Evolutionary conservation across 768 basidiomycete genomes (phyloP), one percentile per base, ranked within the genome.

Genomic region (Mycena kentingensis): DNA sequence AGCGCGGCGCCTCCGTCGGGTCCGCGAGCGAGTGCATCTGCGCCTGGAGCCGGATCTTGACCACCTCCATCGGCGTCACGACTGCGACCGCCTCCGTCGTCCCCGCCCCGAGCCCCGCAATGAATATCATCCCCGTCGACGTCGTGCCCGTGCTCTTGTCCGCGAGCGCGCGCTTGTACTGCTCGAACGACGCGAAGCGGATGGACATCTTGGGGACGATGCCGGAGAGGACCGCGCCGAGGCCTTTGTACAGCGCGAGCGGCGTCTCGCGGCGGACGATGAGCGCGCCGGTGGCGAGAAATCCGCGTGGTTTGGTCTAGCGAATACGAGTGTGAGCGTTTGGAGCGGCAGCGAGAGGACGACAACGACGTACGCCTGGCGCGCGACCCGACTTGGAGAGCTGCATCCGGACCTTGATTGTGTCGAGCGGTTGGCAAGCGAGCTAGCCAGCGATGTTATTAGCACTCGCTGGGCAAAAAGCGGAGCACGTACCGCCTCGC

Each of bases 351-450:
- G 18, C 28, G 19, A 5, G 26, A 25, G 27, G 22, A 26, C 32
- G 16, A 24, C 21, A 29, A 19, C 24, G 3, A 87, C 90, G 67
- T 70, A 98, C 97, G 41, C 97, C 97, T 46, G 90, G 83, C 35
- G 77, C 69, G 50, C 77, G 75, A 28, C 93, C 84, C 10, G 93
- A 87, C 70, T 76, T 84, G 52, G 90, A 91, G 51, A 99, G 85
- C 74, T 99, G 97, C 97, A 99, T 99, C n/a, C 97, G 92, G 61
- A 98, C 96, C 76, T 98, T 98, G 78, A 98, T 98, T 22, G 97
- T 98, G 69, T 99, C 97, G 37, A 98, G 84, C 11, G 94, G 94
- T 67, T 96, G 94, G 70, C 94, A 96, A 64, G 69, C 78, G 54
- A 91, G 67, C 89, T 92, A 39, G 55, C 31, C 28, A 47, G 29